Evolutionary conservation across 176 grass and related monocot genomes (phyloP).

Genomic region (Paspalum notatum): DNA sequence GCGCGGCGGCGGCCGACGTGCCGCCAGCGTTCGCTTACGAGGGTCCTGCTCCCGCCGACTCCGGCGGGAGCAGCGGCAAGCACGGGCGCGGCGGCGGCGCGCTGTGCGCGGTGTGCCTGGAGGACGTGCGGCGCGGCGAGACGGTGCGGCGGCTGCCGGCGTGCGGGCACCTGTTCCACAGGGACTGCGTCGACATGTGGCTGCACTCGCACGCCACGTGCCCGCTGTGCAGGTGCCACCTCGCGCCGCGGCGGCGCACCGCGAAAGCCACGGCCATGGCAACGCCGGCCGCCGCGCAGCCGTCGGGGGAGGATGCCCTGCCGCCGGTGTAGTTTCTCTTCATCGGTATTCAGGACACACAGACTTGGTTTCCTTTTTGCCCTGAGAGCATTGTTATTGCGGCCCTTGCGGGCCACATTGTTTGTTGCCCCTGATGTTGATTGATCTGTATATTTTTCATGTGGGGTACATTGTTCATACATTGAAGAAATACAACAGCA

Average conservation of each 20-base stretch:
- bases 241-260: neutral
- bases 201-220: constrained; percentile 10
- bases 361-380: neutral
- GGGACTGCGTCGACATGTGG: constrained; percentile 19
- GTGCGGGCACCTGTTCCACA: constrained; percentile 43
- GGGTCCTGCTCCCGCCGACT: neutral
- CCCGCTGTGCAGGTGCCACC: constrained; percentile 6
- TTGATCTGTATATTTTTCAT: too few species aligned
- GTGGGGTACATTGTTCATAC: too few species aligned
- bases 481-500: too few species aligned
- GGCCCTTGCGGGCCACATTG: neutral
- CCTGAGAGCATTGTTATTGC: too few species aligned
- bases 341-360: too few species aligned
- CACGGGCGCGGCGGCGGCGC: neutral
- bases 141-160: constrained; percentile 28
- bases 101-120: constrained; percentile 23
- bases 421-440: too few species aligned
- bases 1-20: neutral
- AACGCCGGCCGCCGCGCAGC: neutral
- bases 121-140: constrained; percentile 12
- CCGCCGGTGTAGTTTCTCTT: constrained; percentile 18
- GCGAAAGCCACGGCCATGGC: neutral
- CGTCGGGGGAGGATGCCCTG: neutral
- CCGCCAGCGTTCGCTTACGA: constrained; percentile 22
- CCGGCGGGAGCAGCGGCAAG: neutral